A percentile compares a stretch with the other conserved stretches of the same genome.
phyloP scores from a whole-genome alignment of 2,329 filamentous ascomycete genomes.

The Hysterium pulicare region DNA sequence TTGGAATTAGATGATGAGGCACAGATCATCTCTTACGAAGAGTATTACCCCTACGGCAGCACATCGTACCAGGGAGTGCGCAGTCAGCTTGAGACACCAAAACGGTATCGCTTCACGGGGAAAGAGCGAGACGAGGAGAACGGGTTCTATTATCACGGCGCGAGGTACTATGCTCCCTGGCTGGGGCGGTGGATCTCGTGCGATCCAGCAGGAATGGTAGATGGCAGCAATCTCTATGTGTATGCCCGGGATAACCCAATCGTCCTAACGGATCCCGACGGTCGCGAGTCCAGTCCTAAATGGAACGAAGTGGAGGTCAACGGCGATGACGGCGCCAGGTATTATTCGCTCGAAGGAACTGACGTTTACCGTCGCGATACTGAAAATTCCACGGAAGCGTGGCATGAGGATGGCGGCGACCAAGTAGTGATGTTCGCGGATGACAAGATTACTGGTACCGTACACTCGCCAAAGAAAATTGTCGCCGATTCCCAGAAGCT shows the following conservation, averaged over 20 bases:
- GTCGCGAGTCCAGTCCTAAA: no score
- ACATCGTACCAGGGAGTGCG: slow-evolving; percentile 9
- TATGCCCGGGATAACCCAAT: not conserved
- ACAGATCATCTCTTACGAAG: slow-evolving; percentile 27
- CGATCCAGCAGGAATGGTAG: slow-evolving; percentile 4
- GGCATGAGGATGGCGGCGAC: no score
- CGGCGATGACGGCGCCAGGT: no score
- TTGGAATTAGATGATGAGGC: slow-evolving; percentile 24
- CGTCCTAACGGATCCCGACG: not conserved
- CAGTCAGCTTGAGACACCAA: slow-evolving; percentile 10
- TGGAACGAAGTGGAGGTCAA: no score
- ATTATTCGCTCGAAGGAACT: no score
- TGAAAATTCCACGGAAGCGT: no score
- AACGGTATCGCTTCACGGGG: slow-evolving; percentile 1
- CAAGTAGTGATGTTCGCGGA: no score
- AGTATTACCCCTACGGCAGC: slow-evolving; percentile 29
- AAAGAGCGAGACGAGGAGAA: slow-evolving; percentile 12
- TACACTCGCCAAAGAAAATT: no score
- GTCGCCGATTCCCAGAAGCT: no score
- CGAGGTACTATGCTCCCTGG: slow-evolving; percentile 9
- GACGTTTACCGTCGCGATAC: no score
- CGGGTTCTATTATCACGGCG: slow-evolving; percentile 7
- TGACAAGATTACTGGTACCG: no score
- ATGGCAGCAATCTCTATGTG: slow-evolving; percentile 6
- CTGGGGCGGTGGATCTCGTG: slow-evolving; percentile 1